Evolutionary conservation across 2,329 filamentous ascomycete species (phyloP).

Genomic region (Xylaria hypoxylon): DNA sequence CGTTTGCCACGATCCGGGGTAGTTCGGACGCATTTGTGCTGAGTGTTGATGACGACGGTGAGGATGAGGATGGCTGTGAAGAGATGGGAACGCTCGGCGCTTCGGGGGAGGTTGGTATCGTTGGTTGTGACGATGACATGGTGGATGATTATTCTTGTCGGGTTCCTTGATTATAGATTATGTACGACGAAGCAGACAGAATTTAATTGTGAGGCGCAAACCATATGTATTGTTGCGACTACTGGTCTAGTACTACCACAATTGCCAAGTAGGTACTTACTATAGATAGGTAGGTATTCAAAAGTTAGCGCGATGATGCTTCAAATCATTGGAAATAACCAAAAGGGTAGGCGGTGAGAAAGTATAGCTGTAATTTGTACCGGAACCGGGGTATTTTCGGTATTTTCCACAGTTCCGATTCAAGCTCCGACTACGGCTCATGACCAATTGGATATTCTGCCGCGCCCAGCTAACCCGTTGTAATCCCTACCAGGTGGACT

Average conservation of each 20-base stretch:
- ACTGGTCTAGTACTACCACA: not conserved
- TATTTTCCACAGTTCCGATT: conserved; percentile 34
- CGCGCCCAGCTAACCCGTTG: not conserved
- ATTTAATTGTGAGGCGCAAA: not conserved
- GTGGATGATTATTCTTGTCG: not conserved
- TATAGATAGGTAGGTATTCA: not conserved
- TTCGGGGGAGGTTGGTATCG: conserved; percentile 28
- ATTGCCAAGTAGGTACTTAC: not conserved
- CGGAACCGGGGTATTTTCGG: not conserved
- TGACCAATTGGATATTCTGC: conserved; percentile 40
- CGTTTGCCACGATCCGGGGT: conserved; percentile 62
- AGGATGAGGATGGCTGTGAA: conserved; percentile 24
- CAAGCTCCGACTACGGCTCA: conserved; percentile 43
- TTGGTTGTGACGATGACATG: conserved; percentile 41
- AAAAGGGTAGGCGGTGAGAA: conserved; percentile 39
- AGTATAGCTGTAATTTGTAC: not conserved
- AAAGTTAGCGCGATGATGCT: not conserved
- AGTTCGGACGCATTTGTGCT: conserved; percentile 29
- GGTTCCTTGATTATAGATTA: not conserved
- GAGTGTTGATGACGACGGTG: conserved; percentile 21
- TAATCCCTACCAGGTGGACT: conserved; percentile 17
- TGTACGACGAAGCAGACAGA: not conserved
- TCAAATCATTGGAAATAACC: not conserved
- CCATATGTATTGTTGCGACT: not conserved
- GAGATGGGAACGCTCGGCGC: conserved; percentile 25